Evolutionary conservation across 2,329 filamentous ascomycete species (phyloP).

Genomic region (Cladophialophora bantiana): DNA sequence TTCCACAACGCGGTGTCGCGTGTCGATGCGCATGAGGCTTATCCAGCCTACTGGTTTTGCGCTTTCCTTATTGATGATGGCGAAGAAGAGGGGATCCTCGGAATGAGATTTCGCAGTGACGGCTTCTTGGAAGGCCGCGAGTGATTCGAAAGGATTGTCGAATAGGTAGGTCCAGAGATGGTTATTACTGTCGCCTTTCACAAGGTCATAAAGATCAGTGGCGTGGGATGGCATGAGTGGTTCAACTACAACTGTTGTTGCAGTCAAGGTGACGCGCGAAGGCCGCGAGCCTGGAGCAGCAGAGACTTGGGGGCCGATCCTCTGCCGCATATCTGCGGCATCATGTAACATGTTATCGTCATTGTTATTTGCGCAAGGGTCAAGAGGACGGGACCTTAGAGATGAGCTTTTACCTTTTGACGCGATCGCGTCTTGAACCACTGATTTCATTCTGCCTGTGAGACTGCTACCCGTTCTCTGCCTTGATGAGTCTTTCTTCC

Average conservation of each 20-base stretch:
- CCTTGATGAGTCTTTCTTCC: background rate
- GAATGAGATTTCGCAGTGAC: constrained; percentile 42
- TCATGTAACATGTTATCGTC: background rate
- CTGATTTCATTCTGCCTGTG: background rate
- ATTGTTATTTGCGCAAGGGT: background rate
- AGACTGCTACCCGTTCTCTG: background rate
- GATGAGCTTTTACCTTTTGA: background rate
- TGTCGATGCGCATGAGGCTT: constrained; percentile 56
- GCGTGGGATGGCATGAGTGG: constrained; percentile 43
- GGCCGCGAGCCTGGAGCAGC: constrained; percentile 26
- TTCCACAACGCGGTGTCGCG: constrained; percentile 61
- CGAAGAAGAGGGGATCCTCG: constrained; percentile 53
- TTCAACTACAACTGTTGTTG: constrained; percentile 43
- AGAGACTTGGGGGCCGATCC: constrained; percentile 29
- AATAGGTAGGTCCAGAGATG: constrained; percentile 54
- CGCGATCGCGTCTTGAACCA: background rate
- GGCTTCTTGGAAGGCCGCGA: constrained; percentile 43
- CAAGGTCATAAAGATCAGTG: constrained; percentile 42
- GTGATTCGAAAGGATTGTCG: constrained; percentile 46
- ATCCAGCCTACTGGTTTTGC: constrained; percentile 54
- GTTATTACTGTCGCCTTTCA: constrained; percentile 41
- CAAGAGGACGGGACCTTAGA: background rate
- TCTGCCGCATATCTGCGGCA: constrained; percentile 24
- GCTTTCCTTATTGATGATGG: constrained; percentile 49
- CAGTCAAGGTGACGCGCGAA: constrained; percentile 31